Evolutionary conservation across 768 basidiomycete genomes (phyloP).

Genomic region (Boletus pseudo-olivaceus): DNA sequence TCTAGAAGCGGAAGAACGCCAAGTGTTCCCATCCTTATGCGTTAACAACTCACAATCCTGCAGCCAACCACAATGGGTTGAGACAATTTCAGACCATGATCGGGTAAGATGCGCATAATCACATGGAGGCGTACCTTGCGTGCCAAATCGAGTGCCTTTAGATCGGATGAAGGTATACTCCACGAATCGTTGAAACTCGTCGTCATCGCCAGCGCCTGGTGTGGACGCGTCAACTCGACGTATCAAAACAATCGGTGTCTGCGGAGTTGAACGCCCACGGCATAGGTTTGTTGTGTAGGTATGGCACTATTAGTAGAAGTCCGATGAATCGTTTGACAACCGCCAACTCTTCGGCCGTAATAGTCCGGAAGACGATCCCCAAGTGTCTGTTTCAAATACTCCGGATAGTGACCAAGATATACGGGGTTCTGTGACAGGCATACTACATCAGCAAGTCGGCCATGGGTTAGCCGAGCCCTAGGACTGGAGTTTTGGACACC

Average conservation of each 20-base stretch:
- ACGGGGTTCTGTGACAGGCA: constrained; percentile 50
- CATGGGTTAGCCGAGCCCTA: no score
- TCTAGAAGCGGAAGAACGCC: constrained; percentile 33
- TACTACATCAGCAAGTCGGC: no score
- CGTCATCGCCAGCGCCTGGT: constrained; percentile 54
- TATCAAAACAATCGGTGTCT: neutral
- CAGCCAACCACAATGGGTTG: constrained; percentile 63
- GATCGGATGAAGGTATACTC: constrained; percentile 61
- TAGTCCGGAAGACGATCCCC: constrained; percentile 55
- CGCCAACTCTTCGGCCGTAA: constrained; percentile 51
- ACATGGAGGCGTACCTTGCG: constrained; percentile 42
- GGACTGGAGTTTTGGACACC: no score
- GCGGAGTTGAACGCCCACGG: constrained; percentile 35
- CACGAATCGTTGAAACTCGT: constrained; percentile 61
- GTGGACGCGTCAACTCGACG: neutral
- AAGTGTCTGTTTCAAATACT: constrained; percentile 51
- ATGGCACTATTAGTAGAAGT: constrained; percentile 56
- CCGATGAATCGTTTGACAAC: constrained; percentile 60
- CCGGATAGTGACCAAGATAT: constrained; percentile 69
- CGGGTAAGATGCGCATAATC: neutral
- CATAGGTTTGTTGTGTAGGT: constrained; percentile 66
- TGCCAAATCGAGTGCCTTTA: constrained; percentile 62
- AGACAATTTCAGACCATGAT: neutral
- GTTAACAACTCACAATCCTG: constrained; percentile 50
- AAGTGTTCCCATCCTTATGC: neutral